phyloP scores from a whole-genome alignment of 345 rosid genomes.

The Capsella bursapastoris region DNA sequence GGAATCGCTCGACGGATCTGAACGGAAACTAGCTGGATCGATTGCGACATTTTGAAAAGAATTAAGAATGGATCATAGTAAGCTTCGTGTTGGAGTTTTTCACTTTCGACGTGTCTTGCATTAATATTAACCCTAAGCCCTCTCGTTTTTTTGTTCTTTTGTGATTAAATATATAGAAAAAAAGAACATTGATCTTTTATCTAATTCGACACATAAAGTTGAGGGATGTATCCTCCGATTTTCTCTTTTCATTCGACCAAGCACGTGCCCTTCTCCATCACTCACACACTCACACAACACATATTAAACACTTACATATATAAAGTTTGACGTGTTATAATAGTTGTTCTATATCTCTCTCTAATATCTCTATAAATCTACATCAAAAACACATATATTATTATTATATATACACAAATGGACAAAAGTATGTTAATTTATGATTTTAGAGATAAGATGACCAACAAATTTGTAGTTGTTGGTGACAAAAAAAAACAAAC shows the following conservation, averaged over 20 bases:
- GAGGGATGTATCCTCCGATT: slow-evolving; percentile 22
- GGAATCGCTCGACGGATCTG: slow-evolving; percentile 16
- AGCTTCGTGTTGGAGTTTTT: slow-evolving; percentile 44
- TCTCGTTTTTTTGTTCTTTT: slow-evolving; percentile 22
- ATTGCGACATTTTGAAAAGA: slow-evolving; percentile 27
- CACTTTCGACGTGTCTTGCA: slow-evolving; percentile 49
- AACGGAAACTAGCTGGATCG: slow-evolving; percentile 35
- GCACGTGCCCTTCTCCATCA: slow-evolving; percentile 45
- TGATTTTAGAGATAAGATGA: not conserved
- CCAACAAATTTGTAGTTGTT: too few species aligned
- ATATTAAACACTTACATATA: slow-evolving; percentile 4
- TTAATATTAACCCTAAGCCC: slow-evolving; percentile 32
- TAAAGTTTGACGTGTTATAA: slow-evolving; percentile 42
- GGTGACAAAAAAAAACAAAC: too few species aligned
- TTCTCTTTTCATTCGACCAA: slow-evolving; percentile 35
- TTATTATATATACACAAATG: not conserved
- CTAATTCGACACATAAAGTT: slow-evolving; percentile 32
- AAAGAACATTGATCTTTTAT: slow-evolving; percentile 28
- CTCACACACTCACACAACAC: too few species aligned
- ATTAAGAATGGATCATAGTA: slow-evolving; percentile 30
- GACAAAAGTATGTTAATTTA: not conserved
- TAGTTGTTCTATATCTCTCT: slow-evolving; percentile 7
- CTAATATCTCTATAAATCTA: slow-evolving; percentile 25
- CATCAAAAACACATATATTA: not conserved
- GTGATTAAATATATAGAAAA: slow-evolving; percentile 2